A percentile compares a stretch with the other conserved stretches of the same genome.
Evolutionary conservation across 202 grass and related monocot genomes (phyloP).

Genomic region (Panicum virgatum): DNA sequence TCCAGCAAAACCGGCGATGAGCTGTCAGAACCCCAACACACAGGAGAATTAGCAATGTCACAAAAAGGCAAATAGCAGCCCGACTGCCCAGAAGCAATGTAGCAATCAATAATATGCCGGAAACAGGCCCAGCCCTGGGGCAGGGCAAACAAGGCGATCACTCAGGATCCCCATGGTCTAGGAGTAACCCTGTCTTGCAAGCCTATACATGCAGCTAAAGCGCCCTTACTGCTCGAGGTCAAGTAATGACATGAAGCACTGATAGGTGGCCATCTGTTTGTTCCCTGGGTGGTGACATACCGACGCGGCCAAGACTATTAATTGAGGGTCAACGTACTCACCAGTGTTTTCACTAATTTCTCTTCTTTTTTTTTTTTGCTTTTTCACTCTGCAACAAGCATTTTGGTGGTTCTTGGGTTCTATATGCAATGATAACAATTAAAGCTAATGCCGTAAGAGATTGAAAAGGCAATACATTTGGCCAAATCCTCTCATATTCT

Average conservation of each 20-base stretch:
- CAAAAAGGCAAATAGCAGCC: background rate
- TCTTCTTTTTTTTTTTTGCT: background rate
- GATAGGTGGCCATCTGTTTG: background rate
- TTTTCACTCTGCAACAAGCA: background rate
- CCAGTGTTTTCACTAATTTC: background rate
- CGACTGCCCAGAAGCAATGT: background rate
- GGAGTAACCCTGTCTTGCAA: background rate
- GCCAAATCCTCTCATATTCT: background rate
- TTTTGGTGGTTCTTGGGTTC: background rate
- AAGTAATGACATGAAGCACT: background rate
- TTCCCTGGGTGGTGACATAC: background rate
- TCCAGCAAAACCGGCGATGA: conserved; percentile 40
- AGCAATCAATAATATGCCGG: background rate
- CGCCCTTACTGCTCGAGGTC: background rate
- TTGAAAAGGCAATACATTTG: background rate
- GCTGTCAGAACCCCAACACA: conserved; percentile 30
- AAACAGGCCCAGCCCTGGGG: background rate
- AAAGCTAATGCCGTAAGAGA: background rate
- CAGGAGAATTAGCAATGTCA: background rate
- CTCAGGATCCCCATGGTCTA: background rate
- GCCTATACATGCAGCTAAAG: background rate
- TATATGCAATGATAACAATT: background rate
- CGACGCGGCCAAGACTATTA: background rate
- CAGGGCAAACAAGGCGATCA: background rate
- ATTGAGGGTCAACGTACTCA: background rate